A percentile compares a stretch with the other conserved stretches of the same genome.
Conservation (phyloP, 2,329 filamentous ascomycete species). For the Macrophomina tecta region DNA sequence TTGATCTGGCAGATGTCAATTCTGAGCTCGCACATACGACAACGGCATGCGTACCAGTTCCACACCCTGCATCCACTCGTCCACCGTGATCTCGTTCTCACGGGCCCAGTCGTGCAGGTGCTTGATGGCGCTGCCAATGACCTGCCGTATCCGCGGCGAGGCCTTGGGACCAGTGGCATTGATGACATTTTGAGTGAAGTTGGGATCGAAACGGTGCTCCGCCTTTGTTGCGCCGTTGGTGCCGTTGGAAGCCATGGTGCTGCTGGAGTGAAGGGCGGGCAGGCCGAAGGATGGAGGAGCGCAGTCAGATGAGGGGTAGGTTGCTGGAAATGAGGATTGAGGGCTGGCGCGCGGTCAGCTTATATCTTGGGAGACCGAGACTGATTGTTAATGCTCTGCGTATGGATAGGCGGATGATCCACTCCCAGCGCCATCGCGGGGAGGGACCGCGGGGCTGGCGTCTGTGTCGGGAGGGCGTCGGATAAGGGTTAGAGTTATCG, state of each 20-base stretch:
- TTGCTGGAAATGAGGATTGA: neutral
- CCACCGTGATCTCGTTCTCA: slow-evolving; percentile 76
- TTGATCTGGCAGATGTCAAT: slow-evolving; percentile 54
- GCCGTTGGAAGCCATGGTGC: slow-evolving; percentile 35
- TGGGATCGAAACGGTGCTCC: slow-evolving; percentile 68
- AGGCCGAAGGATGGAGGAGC: neutral
- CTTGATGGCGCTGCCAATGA: slow-evolving; percentile 68
- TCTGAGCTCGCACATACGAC: neutral
- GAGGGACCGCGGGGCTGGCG: slow-evolving; percentile 21
- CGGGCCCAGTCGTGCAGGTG: slow-evolving; percentile 81
- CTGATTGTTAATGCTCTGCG: slow-evolving; percentile 26
- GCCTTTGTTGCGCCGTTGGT: slow-evolving; percentile 17
- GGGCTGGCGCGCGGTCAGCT: neutral
- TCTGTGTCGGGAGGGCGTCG: slow-evolving; percentile 20
- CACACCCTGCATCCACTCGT: slow-evolving; percentile 79
- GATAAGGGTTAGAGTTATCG: slow-evolving; percentile 20
- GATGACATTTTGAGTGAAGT: slow-evolving; percentile 76
- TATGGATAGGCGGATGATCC: slow-evolving; percentile 16
- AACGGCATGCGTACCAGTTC: slow-evolving; percentile 60
- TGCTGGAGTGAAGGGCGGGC: neutral
- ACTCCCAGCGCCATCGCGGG: slow-evolving; percentile 18
- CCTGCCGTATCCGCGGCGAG: slow-evolving; percentile 66
- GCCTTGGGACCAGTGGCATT: slow-evolving; percentile 75
- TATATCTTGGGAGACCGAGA: neutral
- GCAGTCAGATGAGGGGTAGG: neutral